phyloP scores from a whole-genome alignment of 2,329 filamentous ascomycete species.

The Epichloe aotearoae region DNA sequence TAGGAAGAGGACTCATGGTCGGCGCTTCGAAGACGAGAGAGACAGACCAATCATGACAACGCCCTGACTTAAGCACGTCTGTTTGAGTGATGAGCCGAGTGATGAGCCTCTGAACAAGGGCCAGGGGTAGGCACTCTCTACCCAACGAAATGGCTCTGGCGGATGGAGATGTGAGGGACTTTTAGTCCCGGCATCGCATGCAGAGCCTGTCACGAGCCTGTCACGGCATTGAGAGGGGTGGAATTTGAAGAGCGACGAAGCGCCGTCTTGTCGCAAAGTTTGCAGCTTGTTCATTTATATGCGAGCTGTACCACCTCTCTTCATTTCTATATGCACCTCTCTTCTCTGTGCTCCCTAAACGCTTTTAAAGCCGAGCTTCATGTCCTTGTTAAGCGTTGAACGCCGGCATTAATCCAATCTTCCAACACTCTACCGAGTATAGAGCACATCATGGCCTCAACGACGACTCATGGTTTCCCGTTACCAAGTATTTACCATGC shows the following conservation, averaged over 20 bases:
- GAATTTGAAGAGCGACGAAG: neutral
- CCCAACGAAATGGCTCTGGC: neutral
- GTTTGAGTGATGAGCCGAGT: conserved; percentile 2
- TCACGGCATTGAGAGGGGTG: neutral
- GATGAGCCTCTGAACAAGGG: neutral
- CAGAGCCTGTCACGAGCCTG: conserved; percentile 1
- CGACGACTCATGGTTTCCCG: conserved; percentile 24
- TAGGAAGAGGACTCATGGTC: conserved; percentile 9
- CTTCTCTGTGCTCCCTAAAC: neutral
- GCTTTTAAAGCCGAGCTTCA: neutral
- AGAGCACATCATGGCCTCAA: conserved; percentile 24
- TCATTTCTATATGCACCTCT: neutral
- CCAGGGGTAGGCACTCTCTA: neutral
- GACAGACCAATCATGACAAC: conserved; percentile 15
- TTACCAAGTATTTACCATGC: conserved; percentile 27
- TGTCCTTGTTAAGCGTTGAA: neutral
- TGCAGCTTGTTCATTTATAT: neutral
- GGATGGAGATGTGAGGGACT: neutral
- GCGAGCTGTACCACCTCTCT: neutral
- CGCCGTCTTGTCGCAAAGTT: neutral
- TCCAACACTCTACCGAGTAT: neutral
- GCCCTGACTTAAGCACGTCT: neutral
- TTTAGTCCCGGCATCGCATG: neutral
- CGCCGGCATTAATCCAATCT: neutral
- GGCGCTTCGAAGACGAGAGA: conserved; percentile 16